A percentile compares a stretch with the other conserved stretches of the same genome.
Evolutionary conservation across 2,329 filamentous ascomycete species (phyloP).

Genomic region (Tolypocladium tundrense): DNA sequence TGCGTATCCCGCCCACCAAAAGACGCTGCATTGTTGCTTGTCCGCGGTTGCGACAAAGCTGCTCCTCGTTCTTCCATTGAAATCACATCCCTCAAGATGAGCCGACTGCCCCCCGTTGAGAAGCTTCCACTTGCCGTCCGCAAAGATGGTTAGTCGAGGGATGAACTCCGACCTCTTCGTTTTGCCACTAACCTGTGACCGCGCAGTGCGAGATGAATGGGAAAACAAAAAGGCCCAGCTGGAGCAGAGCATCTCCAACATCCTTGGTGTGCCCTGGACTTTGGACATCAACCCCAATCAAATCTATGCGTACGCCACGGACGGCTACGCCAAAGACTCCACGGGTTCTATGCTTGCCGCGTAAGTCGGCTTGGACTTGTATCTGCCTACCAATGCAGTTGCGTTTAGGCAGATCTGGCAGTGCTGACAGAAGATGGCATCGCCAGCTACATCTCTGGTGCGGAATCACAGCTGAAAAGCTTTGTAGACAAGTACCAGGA

Average conservation of each 20-base stretch:
- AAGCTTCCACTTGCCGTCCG: conserved; percentile 40
- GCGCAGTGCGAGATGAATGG: conserved; percentile 40
- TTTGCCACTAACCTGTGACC: neutral
- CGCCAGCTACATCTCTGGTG: conserved; percentile 33
- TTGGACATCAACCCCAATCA: conserved; percentile 35
- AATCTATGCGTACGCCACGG: conserved; percentile 35
- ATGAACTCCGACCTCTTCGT: neutral
- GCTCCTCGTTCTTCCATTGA: neutral
- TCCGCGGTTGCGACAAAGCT: neutral
- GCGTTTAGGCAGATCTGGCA: neutral
- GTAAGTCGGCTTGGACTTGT: conserved; percentile 19
- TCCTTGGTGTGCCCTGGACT: conserved; percentile 39
- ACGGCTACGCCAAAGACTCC: conserved; percentile 28
- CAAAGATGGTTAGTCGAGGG: conserved; percentile 34
- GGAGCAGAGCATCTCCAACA: conserved; percentile 31
- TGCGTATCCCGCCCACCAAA: neutral
- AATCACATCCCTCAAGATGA: conserved; percentile 9
- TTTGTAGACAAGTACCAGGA: conserved; percentile 26
- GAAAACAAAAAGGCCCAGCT: conserved; percentile 34
- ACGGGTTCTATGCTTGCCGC: conserved; percentile 32
- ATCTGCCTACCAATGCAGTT: too few species aligned
- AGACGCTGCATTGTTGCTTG: neutral
- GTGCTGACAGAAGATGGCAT: neutral
- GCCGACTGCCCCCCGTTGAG: conserved; percentile 31
- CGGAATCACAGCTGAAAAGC: conserved; percentile 27